Percentiles rank a stretch among this genome's conserved stretches.
Conservation (phyloP, 208 protist species). For the Leishmania arabica region DNA sequence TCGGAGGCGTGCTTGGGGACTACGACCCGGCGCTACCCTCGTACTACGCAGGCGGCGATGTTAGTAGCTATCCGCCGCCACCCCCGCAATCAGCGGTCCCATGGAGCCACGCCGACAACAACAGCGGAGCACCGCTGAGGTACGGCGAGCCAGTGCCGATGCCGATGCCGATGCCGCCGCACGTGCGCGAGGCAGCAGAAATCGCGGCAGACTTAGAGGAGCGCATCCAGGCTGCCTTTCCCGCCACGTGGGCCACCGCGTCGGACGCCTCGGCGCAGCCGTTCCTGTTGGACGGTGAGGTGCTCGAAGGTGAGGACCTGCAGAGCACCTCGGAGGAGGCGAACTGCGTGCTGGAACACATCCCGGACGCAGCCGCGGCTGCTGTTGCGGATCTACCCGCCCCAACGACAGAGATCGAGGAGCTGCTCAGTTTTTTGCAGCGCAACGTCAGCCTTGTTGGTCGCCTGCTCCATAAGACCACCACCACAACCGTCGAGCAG, state of each 20-base stretch:
- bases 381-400: constrained; percentile 15
- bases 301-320: background rate
- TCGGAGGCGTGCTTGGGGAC: constrained; percentile 12
- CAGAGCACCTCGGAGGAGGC: background rate
- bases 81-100: background rate
- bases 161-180: constrained; percentile 10
- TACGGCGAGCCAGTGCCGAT: constrained; percentile 6
- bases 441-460: constrained; percentile 36
- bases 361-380: constrained; percentile 8
- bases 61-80: background rate
- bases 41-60: constrained; percentile 5
- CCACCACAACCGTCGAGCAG: constrained; percentile 29
- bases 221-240: constrained; percentile 47
- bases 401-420: constrained; percentile 55
- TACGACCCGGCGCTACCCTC: background rate
- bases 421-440: constrained; percentile 46
- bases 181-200: constrained; percentile 32
- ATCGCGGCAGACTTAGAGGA: constrained; percentile 48
- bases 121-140: background rate
- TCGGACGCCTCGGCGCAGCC: background rate
- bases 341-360: constrained; percentile 10
- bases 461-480: constrained; percentile 49
- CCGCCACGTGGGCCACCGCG: constrained; percentile 24
- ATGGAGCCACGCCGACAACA: background rate
- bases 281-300: constrained; percentile 21